Base-by-base conservation (phyloP, 352 stramenopile genomes). In the Hyaloperonospora brassicae region DNA sequence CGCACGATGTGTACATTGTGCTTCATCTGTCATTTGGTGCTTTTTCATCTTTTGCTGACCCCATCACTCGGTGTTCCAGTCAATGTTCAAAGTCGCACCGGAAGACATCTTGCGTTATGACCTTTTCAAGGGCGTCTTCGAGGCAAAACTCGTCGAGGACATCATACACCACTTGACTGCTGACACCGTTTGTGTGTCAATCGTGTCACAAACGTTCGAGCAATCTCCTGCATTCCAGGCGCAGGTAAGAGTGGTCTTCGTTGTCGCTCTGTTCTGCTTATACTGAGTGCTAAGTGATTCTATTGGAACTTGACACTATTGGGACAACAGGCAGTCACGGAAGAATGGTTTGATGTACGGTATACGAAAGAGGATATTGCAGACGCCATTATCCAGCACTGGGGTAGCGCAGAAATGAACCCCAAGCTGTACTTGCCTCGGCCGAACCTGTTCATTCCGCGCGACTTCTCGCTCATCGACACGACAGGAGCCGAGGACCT, bases 371-470 rank as follows among this genome's bases (percentile, higher is more conserved):
- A 86, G 41, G 44, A 65, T 23, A 73, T 89, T 34, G 43, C 41
- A 11, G 40, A 62, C 7, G 40, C 46, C 8, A 61, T 61, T 34
- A 60, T 84, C 22, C 25, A 62, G 14, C 42, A 45, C 36, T 89
- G 79, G 79, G 71, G 65, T 48, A 61, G 48, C 21, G 62, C 55
- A 23, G 50, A 46, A 21, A 36, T 40, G 34, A 86, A 87, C 43
- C 12, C 62, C 0, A 69, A 73, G 43, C 62, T 89, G 47, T 61
- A 70, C 39, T 58, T 88, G n/a, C 79, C 74, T 31, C 68, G 60
- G 31, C 70, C 55, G 22, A 90, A 90, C 50, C 74, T 68, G 42
- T 90, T 88, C 56, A 87, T 90, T 52, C 78, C 80, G 22, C 64
- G 57, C 17, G 71, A 90, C 54, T 84, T 90, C 30, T 62, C 73